phyloP scores from a whole-genome alignment of 306 rosid genomes.

The Carpinus viminea region DNA sequence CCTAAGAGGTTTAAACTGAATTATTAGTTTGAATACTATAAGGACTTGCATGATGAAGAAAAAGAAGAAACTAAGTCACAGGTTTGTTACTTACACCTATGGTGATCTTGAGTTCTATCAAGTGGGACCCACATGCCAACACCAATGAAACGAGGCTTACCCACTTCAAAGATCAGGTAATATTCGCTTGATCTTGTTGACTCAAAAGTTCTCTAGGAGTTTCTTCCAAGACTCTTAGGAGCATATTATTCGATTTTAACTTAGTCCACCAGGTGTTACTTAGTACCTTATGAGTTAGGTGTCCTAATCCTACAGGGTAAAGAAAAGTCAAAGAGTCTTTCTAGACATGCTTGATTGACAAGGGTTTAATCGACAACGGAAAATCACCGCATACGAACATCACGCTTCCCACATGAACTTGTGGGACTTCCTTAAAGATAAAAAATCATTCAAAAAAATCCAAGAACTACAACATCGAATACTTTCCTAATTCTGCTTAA shows the following conservation, averaged over 20 bases:
- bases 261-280: background rate
- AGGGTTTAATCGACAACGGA: too few species aligned
- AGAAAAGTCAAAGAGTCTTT: too few species aligned
- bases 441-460: background rate
- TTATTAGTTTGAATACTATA: background rate
- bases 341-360: too few species aligned
- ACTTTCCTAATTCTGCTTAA: background rate
- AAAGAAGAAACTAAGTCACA: background rate
- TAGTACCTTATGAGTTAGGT: background rate
- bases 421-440: background rate
- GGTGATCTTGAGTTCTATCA: background rate
- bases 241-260: background rate
- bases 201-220: too few species aligned
- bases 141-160: background rate
- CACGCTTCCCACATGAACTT: background rate
- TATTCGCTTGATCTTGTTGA: too few species aligned
- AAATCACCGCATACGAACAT: background rate
- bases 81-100: background rate
- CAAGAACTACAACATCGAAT: background rate
- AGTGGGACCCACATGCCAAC: background rate
- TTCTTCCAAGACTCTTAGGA: too few species aligned
- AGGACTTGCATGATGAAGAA: background rate
- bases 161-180: background rate
- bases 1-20: background rate
- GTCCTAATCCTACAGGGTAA: background rate